A percentile compares a stretch with the other conserved stretches of the same genome.
Conservation (phyloP, 441 rosid genomes). For the Jatropha podagrica region DNA sequence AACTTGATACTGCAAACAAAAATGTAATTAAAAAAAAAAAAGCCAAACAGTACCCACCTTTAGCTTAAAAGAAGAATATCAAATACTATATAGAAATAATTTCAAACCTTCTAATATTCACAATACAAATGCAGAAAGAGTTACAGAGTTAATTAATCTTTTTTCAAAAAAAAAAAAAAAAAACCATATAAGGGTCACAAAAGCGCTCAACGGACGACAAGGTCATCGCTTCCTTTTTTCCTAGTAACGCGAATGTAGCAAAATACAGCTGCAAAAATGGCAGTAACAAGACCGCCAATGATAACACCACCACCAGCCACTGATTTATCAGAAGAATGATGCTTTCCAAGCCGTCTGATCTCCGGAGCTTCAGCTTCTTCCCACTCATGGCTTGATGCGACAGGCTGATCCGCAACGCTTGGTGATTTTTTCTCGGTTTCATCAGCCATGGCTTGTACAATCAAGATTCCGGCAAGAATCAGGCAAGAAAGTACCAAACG, state of each 20-base stretch:
- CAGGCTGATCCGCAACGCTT: slow-evolving; percentile 17
- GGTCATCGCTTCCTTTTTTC: slow-evolving; percentile 26
- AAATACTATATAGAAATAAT: too few relatives aligned
- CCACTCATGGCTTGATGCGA: slow-evolving; percentile 11
- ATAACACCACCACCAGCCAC: slow-evolving; percentile 69
- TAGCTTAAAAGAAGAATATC: too few relatives aligned
- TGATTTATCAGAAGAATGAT: slow-evolving; percentile 42
- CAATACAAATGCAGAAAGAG: too few relatives aligned
- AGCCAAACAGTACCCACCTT: too few relatives aligned
- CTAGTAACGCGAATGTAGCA: slow-evolving; percentile 65
- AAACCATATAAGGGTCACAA: too few relatives aligned
- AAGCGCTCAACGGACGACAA: not conserved
- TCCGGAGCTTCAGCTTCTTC: slow-evolving; percentile 42
- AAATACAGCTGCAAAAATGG: slow-evolving; percentile 52
- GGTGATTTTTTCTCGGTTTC: slow-evolving; percentile 2
- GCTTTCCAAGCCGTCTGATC: slow-evolving; percentile 48
- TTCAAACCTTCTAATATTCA: too few relatives aligned
- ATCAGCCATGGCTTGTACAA: slow-evolving; percentile 30
- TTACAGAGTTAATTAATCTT: too few relatives aligned
- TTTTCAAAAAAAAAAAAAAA: too few relatives aligned
- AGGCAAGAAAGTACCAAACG: slow-evolving; percentile 16
- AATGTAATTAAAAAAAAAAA: too few relatives aligned
- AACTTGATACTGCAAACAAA: too few relatives aligned
- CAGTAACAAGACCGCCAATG: slow-evolving; percentile 62
- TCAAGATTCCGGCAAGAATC: slow-evolving; percentile 34